A percentile compares a stretch with the other conserved stretches of the same genome.
Conservation (phyloP, 73 alveolate genomes). For the Tetrahymena malaccensis region DNA sequence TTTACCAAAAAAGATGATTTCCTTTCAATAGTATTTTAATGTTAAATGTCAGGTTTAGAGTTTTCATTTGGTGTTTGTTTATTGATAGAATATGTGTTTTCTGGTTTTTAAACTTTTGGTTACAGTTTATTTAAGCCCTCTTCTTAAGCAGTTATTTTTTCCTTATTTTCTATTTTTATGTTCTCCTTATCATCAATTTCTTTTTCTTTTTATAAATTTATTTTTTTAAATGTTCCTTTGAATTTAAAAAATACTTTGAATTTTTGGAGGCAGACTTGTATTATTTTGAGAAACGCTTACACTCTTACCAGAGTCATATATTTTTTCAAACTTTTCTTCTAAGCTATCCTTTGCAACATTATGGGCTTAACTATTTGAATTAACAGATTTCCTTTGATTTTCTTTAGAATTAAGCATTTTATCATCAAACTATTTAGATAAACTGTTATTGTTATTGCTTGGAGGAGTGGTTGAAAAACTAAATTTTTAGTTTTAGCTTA, state of each 20-base stretch:
- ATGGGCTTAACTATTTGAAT: neutral
- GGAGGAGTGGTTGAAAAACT: neutral
- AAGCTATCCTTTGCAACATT: neutral
- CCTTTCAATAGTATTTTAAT: neutral
- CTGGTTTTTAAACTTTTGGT: neutral
- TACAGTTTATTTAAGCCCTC: neutral
- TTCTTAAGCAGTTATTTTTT: neutral
- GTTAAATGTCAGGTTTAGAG: neutral
- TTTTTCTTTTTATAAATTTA: neutral
- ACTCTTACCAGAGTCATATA: neutral
- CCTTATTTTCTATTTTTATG: neutral
- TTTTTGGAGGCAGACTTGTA: neutral
- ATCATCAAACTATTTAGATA: neutral
- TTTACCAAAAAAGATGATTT: neutral
- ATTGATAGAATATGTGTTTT: neutral
- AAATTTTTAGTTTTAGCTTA: neutral
- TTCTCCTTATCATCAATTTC: neutral
- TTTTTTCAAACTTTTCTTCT: neutral
- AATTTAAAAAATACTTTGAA: neutral
- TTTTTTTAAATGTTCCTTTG: neutral
- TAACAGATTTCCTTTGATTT: neutral
- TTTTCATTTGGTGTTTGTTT: neutral
- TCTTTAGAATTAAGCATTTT: neutral
- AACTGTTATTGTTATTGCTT: neutral
- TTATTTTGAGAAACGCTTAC: neutral